Evolutionary conservation across 257 asterid species (phyloP), one percentile per base, ranked within the genome.

Genomic region (Ilex asprella): DNA sequence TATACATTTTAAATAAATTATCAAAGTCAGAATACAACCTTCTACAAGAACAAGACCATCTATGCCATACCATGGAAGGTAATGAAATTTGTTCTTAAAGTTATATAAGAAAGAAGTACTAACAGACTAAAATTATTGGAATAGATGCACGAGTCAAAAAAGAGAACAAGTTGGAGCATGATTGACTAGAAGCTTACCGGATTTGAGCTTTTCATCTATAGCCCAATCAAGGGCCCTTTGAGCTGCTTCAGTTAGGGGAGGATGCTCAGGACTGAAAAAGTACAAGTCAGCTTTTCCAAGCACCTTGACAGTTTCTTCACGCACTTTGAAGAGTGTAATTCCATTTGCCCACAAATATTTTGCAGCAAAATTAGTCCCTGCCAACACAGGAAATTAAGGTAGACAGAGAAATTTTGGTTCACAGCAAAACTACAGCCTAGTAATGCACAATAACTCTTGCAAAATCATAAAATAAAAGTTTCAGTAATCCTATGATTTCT

Each of bases 351-450:
- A 72, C 75, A 86, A 67, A 70, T 67, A 82, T 49, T 76, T 79
- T 41, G 92, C 80, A 60, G 92, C 86, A 73, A 82, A 82, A 71
- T 67, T 86, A 30, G 95, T 86, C 61, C 92, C 95, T 86, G 82
- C 46, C 54, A 66, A 64, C 10, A 49, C 16, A 59, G 59, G 11
- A 54, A 57, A 43, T 14, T 21, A 53, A 15, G 5, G 41, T 35
- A 35, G 7, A 35, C 7, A 35, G 5, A 35, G 5, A 35, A 8
- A 8, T 3, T 35, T 35, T 3, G 41, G 7, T 35, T 35, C 5
- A 35, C 5, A 35, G 41, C 8, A 8, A 35, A 35, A 35, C 41
- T 35, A 35, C 41, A 3, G 8, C 41, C 5, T 35, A 35, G 41
- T 35, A 3, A 8, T 35, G 41, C 41, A 21, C 27, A 21, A 21